Base-by-base conservation (phyloP, 2,329 filamentous ascomycete species). In the Cytospora leucostoma region DNA sequence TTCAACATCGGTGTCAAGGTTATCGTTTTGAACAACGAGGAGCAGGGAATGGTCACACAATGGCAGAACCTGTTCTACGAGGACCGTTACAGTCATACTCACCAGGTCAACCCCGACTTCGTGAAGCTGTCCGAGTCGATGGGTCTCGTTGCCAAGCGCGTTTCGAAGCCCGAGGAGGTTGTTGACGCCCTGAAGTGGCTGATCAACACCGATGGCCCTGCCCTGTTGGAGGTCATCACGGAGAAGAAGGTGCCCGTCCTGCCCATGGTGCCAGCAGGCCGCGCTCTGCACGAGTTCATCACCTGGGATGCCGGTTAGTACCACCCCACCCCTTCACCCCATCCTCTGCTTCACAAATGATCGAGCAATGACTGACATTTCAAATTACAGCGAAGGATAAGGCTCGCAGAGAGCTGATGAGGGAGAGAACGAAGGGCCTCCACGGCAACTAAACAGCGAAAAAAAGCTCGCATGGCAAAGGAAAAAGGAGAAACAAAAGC, bases 11-110 rank as follows among this genome's bases (percentile, higher is more conserved):
- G 91, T 68, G 89, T 96, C 77, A 98, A 98, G 84, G 84, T 98
- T 65, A 92, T 98, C 70, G 83, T 98, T 33, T 78, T 99, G 62
- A 98, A 98, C 83, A 99, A 97, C 77, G 93, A 96, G 77, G 93
- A 98, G 78, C 94, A 97, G 79, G 94, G 94, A 60, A 98, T 98
- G 94, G 93, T 98, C 51, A 97, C 93, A 1, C 94, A 97, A 80
- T 98, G 94, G 94, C 94, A 98, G 79, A 93, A 92, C 71, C 87
- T 98, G 68, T 98, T 98, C 80, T 98, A 96, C 80, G 90, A 97
- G 76, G 93, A 97, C 74, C 88, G 94, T 70, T 98, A 88, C 71
- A 84, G 92, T 40, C 93, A 97, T 76, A 97, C 94, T 0, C 94
- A 98, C 76, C 93, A 97, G 79, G 84, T 86, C 74, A 98, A 98